Evolutionary conservation across 1,284 basidiomycete genomes (phyloP).

Genomic region (Phellinidium pouzarii): DNA sequence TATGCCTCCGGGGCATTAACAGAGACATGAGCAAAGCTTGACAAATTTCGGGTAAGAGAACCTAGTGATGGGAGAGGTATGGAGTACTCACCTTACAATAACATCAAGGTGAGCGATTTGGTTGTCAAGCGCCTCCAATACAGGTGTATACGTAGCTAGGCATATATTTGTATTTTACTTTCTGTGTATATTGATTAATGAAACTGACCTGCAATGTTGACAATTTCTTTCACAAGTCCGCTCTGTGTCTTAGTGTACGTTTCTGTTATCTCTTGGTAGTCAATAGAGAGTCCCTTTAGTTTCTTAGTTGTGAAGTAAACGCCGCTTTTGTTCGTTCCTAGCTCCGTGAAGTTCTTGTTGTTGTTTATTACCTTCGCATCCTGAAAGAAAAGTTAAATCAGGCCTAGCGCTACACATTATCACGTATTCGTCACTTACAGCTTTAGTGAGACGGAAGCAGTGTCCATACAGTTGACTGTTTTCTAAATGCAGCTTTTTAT

Average conservation of each 20-base stretch:
- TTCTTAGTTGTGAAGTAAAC: constrained; percentile 86
- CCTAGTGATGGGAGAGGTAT: too few species aligned
- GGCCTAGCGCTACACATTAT: not conserved
- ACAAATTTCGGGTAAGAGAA: too few species aligned
- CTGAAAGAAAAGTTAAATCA: constrained; percentile 33
- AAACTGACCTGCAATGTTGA: constrained; percentile 81
- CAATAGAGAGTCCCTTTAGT: constrained; percentile 68
- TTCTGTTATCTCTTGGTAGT: constrained; percentile 66
- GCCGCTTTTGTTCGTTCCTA: constrained; percentile 84
- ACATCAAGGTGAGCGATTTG: constrained; percentile 91
- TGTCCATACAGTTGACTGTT: constrained; percentile 90
- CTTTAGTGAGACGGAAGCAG: constrained; percentile 90
- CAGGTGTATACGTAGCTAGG: constrained; percentile 84
- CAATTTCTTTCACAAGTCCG: constrained; percentile 87
- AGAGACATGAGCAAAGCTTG: constrained; percentile 88
- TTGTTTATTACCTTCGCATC: constrained; percentile 73
- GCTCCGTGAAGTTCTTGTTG: constrained; percentile 75
- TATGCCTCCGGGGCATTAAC: constrained; percentile 84
- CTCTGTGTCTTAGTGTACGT: constrained; percentile 75
- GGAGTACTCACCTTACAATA: constrained; percentile 65
- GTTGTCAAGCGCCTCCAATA: constrained; percentile 85
- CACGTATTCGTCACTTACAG: constrained; percentile 43
- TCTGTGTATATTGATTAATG: too few species aligned
- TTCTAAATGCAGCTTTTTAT: constrained; percentile 96
- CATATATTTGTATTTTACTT: too few species aligned